phyloP scores from a whole-genome alignment of 139 green algal species.

The Chlorella vulgaris region DNA sequence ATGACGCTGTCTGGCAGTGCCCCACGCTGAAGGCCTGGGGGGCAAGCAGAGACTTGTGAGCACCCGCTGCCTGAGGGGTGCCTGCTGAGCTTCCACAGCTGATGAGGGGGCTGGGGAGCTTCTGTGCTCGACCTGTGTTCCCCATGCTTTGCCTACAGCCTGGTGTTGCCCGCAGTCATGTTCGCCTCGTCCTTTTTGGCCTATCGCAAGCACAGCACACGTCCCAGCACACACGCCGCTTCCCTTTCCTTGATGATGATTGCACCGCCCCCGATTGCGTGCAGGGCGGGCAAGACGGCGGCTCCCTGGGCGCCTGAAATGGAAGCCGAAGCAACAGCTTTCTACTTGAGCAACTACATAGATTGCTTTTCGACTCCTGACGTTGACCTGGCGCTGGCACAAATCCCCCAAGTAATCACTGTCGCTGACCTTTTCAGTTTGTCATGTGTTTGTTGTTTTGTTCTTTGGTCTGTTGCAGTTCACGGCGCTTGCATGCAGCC shows the following conservation, averaged over 20 bases:
- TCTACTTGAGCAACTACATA: conserved; percentile 55
- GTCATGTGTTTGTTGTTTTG: no score
- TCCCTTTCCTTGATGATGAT: neutral
- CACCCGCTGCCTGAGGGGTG: neutral
- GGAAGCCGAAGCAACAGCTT: conserved; percentile 27
- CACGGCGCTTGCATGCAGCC: no score
- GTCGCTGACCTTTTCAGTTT: neutral
- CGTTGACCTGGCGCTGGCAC: conserved; percentile 41
- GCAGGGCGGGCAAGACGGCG: conserved; percentile 26
- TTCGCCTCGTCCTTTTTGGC: no score
- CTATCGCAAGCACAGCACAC: no score
- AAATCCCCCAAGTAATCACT: conserved; percentile 45
- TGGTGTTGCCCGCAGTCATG: no score
- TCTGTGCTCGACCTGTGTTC: no score
- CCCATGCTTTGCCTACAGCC: no score
- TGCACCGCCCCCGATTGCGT: neutral
- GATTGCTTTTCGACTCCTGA: conserved; percentile 25
- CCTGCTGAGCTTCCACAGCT: neutral
- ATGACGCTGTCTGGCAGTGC: conserved; percentile 45
- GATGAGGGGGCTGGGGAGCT: no score
- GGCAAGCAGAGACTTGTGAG: neutral
- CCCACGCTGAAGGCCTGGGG: conserved; percentile 34
- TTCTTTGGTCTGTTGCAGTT: neutral
- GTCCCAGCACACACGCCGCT: no score
- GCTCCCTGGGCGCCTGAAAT: conserved; percentile 35